Evolutionary conservation across 2,329 filamentous ascomycete genomes (phyloP), one percentile per base, ranked within the genome.

Genomic region (Ceratocystis huliohia): DNA sequence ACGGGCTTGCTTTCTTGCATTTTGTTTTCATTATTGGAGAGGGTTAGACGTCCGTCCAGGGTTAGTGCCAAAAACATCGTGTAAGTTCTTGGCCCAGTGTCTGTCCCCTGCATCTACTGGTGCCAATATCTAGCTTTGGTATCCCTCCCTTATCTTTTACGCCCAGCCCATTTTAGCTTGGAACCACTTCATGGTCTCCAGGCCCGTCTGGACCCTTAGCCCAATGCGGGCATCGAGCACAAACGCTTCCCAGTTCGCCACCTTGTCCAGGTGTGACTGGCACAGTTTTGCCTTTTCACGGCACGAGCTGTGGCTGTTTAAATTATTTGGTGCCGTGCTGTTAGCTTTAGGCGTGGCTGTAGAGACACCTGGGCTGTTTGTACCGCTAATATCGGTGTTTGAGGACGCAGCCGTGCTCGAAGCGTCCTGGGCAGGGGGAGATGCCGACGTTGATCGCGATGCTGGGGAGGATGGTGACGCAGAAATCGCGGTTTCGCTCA

Each of bases 191-290:
- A 91, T 73, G 17, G 86, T 89, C 71, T 87, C 83, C 71, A 87
- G 75, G 1, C 83, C 88, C 3, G 86, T 87, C 72, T 87, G 85
- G 65, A 90, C 82, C 67, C 88, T 84, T 81, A 92, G 82, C 2
- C 88, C 87, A 63, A 92, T 81, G 70, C 89, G 81, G 20, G 86
- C 84, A 75, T 95, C 89, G 63, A 94, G 78, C 68, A 88, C 81
- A 73, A 86, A 94, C 0, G 75, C 73, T 71, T 90, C 88, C 88
- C 88, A 92, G 62, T 77, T 82, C 64, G 85, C 82, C 37, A 86
- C 85, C 72, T 85, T 85, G 33, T 87, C 82, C 22, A 94, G 76
- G 75, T 84, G 84, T 62, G 79, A 76, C 69, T 84, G 80, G 72
- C 87, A 89, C 71, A 87, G 83, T 20, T 82, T 74, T 30, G 86